Evolutionary conservation across 108 stramenopile genomes (phyloP), one percentile per base, ranked within the genome.

Genomic region (Cyclotella atomus): DNA sequence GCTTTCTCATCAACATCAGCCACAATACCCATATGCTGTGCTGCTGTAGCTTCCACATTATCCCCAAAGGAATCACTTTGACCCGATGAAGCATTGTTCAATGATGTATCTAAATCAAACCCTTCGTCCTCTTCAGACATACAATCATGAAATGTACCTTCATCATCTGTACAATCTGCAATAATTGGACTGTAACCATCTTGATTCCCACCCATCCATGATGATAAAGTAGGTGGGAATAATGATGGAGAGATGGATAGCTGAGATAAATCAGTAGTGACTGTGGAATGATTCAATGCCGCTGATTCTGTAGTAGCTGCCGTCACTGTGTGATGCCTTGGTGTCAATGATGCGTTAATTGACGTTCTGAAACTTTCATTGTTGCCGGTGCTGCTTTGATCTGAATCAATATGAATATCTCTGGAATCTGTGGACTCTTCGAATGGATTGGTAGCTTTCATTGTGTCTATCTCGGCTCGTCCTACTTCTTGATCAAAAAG

Each of bases 91-190:
- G 8, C 3, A 59, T 25, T 14, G 9, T 29, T n/a, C 47, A n/a
- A 28, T n/a, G 17, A 10, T 9, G 10, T 30, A 46, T 17, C 28
- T 44, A 29, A 23, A 15, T 23, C 54, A 9, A 38, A 35, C 17
- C 66, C 73, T 44, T 66, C 21, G 55, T 72, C 77, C 36, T 56
- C 43, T 57, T 66, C 66, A 19, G 77, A 71, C 15, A 79, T 21
- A 55, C 77, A 79, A 59, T 79, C 77, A 43, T 79, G 71, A 71
- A 71, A 79, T 14, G 36, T 61, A 24, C 49, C 70, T 29, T 53
- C 59, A 41, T 79, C 77, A n/a, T 44, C 70, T 17, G 20, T 59
- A 43, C 27, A 41, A 1, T 33, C 41, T 15, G 61, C 46, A 46
- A n/a, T 19, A 36, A 49, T 68, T 24, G 45, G 35, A 9, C 19